Evolutionary conservation across 2,329 filamentous ascomycete species (phyloP).

Genomic region (Pseudopyrenochaeta lycopersici): DNA sequence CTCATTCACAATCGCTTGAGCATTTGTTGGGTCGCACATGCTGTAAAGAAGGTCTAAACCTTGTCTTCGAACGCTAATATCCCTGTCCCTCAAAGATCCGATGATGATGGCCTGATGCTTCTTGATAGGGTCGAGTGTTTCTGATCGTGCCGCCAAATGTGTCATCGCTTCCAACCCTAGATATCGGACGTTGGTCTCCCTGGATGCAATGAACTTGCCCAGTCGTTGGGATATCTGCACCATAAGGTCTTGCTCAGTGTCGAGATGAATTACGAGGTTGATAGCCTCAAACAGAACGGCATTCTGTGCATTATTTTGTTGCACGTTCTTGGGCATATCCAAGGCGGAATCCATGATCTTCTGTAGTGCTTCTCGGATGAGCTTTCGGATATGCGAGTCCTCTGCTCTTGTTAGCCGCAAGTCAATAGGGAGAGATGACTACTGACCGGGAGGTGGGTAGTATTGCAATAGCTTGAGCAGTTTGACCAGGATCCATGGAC

Average conservation of each 20-base stretch:
- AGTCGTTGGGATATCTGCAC: conserved; percentile 91
- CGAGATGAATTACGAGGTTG: conserved; percentile 96
- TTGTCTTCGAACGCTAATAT: conserved; percentile 96
- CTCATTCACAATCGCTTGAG: conserved; percentile 90
- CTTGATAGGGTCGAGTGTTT: conserved; percentile 96
- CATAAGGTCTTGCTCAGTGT: conserved; percentile 94
- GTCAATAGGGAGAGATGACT: not conserved
- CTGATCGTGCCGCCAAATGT: conserved; percentile 90
- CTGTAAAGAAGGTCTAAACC: conserved; percentile 96
- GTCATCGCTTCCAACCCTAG: conserved; percentile 97
- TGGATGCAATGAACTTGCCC: conserved; percentile 94
- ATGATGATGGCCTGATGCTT: conserved; percentile 97
- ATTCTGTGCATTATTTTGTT: conserved; percentile 99
- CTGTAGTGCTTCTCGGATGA: conserved; percentile 91
- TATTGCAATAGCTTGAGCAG: conserved; percentile 91
- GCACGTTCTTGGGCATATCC: conserved; percentile 96
- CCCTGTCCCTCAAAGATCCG: conserved; percentile 89
- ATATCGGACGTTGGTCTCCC: conserved; percentile 97
- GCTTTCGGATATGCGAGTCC: conserved; percentile 87
- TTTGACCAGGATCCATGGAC: conserved; percentile 98
- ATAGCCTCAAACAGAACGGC: conserved; percentile 98
- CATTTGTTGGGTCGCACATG: conserved; percentile 98
- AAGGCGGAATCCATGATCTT: conserved; percentile 90
- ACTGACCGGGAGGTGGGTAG: conserved; percentile 86
- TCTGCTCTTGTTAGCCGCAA: conserved; percentile 63